These are phyloP conservation scores for Mortierella claussenii DNA, from an alignment of 192 early-diverging fungal species.

Conservation along the genomic window DNA sequence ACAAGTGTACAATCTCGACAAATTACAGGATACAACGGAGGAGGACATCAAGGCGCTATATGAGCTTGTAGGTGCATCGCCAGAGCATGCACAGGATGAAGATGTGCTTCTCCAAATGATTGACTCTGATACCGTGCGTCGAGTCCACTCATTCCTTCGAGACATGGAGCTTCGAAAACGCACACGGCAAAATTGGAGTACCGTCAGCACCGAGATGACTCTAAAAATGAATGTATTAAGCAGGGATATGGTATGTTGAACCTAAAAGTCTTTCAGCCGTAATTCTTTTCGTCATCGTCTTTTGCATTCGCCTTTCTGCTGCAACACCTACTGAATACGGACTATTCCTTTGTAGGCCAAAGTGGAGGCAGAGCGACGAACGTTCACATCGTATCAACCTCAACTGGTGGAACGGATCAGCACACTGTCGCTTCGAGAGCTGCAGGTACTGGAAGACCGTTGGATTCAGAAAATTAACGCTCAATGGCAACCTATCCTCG, in stretches of 20 bases:
- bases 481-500: constrained; percentile 27
- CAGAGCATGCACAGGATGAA: constrained; percentile 6
- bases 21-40: background rate
- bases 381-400: constrained; percentile 7
- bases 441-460: constrained; percentile 10
- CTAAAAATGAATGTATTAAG: background rate
- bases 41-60: background rate
- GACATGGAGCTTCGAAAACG: constrained; percentile 3
- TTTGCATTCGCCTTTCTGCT: too few relatives aligned
- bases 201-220: constrained; percentile 9
- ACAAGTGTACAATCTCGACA: background rate
- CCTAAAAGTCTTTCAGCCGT: too few relatives aligned
- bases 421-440: constrained; percentile 1
- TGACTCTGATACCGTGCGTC: constrained; percentile 7
- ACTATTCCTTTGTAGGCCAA: background rate
- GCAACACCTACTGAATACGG: background rate
- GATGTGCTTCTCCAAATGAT: constrained; percentile 2
- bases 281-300: too few relatives aligned
- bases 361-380: constrained; percentile 12
- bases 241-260: constrained; percentile 24
- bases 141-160: background rate
- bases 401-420: background rate
- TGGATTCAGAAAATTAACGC: constrained; percentile 26
- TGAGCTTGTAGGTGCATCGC: background rate
- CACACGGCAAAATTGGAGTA: constrained; percentile 9